These are phyloP conservation scores for Bonia amplexicaulis DNA, from an alignment of 176 grass and related monocot species.

Conservation along the genomic window DNA sequence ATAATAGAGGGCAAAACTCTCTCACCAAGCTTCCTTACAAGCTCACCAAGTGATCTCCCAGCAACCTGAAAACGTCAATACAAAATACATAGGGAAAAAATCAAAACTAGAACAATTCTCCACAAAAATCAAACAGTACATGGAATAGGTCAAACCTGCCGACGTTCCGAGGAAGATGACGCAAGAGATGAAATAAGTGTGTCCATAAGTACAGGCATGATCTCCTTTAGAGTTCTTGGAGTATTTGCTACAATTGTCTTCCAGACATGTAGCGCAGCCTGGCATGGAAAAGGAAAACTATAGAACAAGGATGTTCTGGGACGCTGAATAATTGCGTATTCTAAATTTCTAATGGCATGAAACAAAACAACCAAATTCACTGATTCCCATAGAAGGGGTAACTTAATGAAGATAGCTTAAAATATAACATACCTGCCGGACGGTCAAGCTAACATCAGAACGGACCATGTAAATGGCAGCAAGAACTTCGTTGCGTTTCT, in stretches of 20 bases:
- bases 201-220: constrained; percentile 96
- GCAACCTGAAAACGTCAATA: constrained; percentile 62
- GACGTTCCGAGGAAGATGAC: constrained; percentile 84
- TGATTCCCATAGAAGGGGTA: background rate
- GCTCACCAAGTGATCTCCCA: constrained; percentile 90
- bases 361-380: background rate
- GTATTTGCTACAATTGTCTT: constrained; percentile 99
- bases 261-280: constrained; percentile 96
- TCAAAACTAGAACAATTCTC: constrained; percentile 5
- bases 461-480: constrained; percentile 99
- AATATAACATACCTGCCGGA: constrained; percentile 71
- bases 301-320: background rate
- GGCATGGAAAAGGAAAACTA: constrained; percentile 6
- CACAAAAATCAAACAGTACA: constrained; percentile 14
- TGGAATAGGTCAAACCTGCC: constrained; percentile 55
- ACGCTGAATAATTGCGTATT: background rate
- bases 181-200: constrained; percentile 96
- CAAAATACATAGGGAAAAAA: background rate
- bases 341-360: background rate
- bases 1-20: constrained; percentile 95
- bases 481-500: constrained; percentile 93
- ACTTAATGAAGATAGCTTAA: background rate
- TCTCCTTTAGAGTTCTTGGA: constrained; percentile 94
- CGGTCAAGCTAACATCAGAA: constrained; percentile 88
- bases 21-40: constrained; percentile 97